Conservation (phyloP, 2,329 filamentous ascomycete species). For the Penicillium sclerotigenum region DNA sequence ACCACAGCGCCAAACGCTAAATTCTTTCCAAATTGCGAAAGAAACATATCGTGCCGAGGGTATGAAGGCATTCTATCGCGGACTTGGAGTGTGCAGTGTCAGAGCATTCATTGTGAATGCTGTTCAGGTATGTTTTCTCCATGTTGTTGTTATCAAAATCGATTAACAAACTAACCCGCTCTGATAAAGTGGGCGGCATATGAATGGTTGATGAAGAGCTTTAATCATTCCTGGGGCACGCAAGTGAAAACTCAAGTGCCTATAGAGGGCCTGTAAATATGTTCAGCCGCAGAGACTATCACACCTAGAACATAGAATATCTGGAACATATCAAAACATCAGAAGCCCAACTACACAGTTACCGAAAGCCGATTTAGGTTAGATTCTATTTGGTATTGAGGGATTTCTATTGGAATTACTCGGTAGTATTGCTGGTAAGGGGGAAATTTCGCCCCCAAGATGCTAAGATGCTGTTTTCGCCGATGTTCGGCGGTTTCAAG, state of each 20-base stretch:
- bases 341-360: conserved; percentile 11
- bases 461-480: conserved; percentile 22
- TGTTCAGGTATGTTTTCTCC: conserved; percentile 54
- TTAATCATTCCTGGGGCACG: conserved; percentile 25
- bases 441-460: conserved; percentile 29
- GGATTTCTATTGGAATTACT: conserved; percentile 28
- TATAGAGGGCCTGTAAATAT: background rate
- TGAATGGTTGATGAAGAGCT: conserved; percentile 72
- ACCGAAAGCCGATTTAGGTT: conserved; percentile 24
- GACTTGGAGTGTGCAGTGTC: conserved; percentile 75
- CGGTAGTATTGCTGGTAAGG: conserved; percentile 28
- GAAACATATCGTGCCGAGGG: conserved; percentile 66
- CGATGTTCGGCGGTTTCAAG: conserved; percentile 30
- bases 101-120: conserved; percentile 92
- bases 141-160: background rate
- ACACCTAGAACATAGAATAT: background rate
- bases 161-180: conserved; percentile 10
- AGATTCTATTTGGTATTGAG: conserved; percentile 27
- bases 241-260: background rate
- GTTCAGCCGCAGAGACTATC: background rate
- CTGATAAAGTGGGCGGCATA: conserved; percentile 74
- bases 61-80: conserved; percentile 64
- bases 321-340: background rate
- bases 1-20: conserved; percentile 32
- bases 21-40: conserved; percentile 63